Conservation (phyloP, 2,329 filamentous ascomycete genomes). For the Beauveria australis region DNA sequence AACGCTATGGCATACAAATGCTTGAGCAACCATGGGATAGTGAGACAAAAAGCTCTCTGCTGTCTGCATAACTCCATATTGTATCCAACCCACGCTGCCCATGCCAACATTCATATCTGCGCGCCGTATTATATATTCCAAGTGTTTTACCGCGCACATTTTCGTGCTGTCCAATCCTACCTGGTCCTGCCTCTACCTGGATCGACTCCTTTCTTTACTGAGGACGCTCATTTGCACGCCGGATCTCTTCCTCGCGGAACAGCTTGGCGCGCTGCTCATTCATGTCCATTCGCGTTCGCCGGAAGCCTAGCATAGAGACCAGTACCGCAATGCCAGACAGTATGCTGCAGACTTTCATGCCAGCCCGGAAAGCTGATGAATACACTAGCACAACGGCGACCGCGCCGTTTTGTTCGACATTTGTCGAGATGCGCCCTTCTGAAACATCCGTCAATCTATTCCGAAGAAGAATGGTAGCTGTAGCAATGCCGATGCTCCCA, state of each 20-base stretch:
- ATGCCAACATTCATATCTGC: neutral
- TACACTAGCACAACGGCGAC: constrained; percentile 30
- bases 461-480: constrained; percentile 39
- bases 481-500: constrained; percentile 46
- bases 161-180: neutral
- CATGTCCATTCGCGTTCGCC: constrained; percentile 22
- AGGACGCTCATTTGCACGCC: neutral
- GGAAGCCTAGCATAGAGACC: constrained; percentile 31
- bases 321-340: constrained; percentile 33
- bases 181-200: neutral
- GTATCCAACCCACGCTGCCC: neutral
- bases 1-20: neutral
- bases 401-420: constrained; percentile 17
- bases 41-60: neutral
- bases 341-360: constrained; percentile 38
- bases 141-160: neutral
- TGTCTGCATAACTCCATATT: neutral
- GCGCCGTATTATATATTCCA: neutral
- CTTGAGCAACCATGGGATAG: neutral
- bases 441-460: constrained; percentile 17
- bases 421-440: constrained; percentile 16
- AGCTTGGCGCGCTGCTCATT: constrained; percentile 16
- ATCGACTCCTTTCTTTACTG: neutral
- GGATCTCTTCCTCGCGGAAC: neutral
- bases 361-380: constrained; percentile 34